A percentile compares a stretch with the other conserved stretches of the same genome.
Evolutionary conservation across 73 alveolate genomes (phyloP).

Genomic region (Tetrahymena elliotti): DNA sequence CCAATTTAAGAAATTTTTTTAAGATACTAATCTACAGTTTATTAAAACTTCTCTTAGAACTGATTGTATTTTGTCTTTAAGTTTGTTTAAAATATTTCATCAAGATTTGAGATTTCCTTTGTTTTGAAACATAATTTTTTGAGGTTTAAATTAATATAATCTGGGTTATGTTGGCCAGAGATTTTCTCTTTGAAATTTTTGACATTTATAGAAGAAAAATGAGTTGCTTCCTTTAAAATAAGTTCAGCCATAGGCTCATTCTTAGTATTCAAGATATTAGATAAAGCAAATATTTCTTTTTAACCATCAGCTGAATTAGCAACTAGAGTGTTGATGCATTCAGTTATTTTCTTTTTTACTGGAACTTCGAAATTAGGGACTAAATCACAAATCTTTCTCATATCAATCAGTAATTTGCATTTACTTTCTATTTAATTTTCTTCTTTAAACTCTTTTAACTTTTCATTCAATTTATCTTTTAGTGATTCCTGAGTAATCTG

Average conservation of each 20-base stretch:
- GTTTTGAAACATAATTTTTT: neutral
- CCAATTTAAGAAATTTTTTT: neutral
- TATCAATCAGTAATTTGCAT: neutral
- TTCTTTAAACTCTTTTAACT: neutral
- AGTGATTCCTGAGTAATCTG: neutral
- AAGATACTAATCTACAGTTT: neutral
- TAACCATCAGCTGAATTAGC: neutral
- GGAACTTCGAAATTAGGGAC: neutral
- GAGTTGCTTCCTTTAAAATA: neutral
- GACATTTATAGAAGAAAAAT: neutral
- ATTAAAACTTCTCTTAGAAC: neutral
- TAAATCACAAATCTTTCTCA: neutral
- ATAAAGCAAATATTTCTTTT: neutral
- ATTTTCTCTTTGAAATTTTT: neutral
- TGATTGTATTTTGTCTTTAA: neutral
- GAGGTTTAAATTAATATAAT: neutral
- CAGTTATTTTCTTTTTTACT: neutral
- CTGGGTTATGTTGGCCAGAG: neutral
- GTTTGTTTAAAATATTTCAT: neutral
- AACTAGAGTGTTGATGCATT: neutral
- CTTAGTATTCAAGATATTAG: neutral
- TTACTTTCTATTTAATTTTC: neutral
- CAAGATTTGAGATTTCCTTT: neutral
- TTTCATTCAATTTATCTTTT: neutral
- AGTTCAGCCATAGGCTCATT: neutral